These are phyloP conservation scores for Erythrobasidium hasegawianum DNA, from an alignment of 1,284 basidiomycete genomes.

Conservation along the genomic window DNA sequence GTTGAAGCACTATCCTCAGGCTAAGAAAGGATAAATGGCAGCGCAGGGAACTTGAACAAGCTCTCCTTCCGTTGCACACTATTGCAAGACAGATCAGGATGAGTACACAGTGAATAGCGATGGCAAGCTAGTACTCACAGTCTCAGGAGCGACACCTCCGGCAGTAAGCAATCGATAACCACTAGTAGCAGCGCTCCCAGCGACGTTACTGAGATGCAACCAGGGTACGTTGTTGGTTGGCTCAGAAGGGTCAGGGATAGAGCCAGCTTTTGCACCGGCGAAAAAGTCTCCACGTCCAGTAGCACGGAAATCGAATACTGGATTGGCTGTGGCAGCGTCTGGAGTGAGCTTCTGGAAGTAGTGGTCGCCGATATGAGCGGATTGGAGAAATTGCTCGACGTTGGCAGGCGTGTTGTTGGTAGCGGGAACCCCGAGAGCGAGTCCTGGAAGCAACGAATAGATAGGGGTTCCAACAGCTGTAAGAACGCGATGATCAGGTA, in stretches of 20 bases:
- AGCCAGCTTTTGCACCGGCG: conserved; percentile 1
- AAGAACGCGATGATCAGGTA: no score
- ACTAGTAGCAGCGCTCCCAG: conserved; percentile 4
- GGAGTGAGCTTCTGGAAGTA: conserved; percentile 32
- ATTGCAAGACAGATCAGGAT: no score
- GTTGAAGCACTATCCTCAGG: no score
- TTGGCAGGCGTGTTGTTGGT: not conserved
- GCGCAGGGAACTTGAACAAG: conserved; percentile 16
- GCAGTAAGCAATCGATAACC: conserved; percentile 15
- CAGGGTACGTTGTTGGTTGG: conserved; percentile 6
- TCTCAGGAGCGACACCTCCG: conserved; percentile 17
- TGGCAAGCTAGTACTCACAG: not conserved
- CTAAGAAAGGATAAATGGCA: conserved; percentile 13
- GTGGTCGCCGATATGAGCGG: conserved; percentile 21
- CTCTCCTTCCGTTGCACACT: conserved; percentile 23
- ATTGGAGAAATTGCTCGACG: not conserved
- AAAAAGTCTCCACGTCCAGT: conserved; percentile 10
- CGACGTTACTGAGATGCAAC: conserved; percentile 17
- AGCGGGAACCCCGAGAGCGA: conserved; percentile 5
- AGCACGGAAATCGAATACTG: conserved; percentile 18
- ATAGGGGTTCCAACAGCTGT: not conserved
- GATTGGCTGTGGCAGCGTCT: conserved; percentile 14
- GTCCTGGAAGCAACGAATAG: not conserved
- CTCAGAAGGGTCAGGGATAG: not conserved
- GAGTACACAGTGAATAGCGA: no score